Conservation (phyloP, 2,329 filamentous ascomycete genomes). For the Talaromyces pinophilus region DNA sequence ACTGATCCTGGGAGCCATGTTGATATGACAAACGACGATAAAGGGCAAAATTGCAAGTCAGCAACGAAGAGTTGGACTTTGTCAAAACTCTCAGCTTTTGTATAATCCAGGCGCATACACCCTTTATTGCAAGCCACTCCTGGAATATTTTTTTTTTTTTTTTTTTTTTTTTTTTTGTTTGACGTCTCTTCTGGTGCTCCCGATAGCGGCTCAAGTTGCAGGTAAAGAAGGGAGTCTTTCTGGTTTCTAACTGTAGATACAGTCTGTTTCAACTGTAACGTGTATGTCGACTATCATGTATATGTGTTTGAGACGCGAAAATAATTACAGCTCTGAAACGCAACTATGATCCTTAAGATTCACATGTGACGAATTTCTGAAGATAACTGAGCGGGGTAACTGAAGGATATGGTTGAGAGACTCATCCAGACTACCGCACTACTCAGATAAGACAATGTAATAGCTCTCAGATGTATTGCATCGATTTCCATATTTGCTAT, state of each 20-base stretch:
- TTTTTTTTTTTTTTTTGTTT: not conserved
- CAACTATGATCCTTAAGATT: not conserved
- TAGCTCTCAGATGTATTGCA: not conserved
- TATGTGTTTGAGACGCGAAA: not conserved
- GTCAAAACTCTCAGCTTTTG: not conserved
- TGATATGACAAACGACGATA: not conserved
- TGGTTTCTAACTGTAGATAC: not conserved
- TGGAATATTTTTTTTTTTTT: no score
- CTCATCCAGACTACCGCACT: no score
- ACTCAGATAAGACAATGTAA: not conserved
- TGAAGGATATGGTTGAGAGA: not conserved
- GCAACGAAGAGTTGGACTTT: not conserved
- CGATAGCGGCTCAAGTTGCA: not conserved
- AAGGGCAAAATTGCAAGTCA: not conserved
- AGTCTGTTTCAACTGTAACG: no score
- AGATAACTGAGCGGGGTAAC: not conserved
- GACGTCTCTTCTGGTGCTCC: not conserved
- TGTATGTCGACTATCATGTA: not conserved
- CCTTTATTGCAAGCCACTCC: not conserved
- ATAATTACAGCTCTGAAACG: not conserved
- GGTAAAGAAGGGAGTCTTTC: not conserved
- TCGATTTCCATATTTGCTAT: not conserved
- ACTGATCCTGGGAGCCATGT: slow-evolving; percentile 11
- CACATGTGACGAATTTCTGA: not conserved
- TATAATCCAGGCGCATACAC: not conserved